phyloP scores from a whole-genome alignment of 371 early-diverging fungal genomes.

The Mucor mucedo region DNA sequence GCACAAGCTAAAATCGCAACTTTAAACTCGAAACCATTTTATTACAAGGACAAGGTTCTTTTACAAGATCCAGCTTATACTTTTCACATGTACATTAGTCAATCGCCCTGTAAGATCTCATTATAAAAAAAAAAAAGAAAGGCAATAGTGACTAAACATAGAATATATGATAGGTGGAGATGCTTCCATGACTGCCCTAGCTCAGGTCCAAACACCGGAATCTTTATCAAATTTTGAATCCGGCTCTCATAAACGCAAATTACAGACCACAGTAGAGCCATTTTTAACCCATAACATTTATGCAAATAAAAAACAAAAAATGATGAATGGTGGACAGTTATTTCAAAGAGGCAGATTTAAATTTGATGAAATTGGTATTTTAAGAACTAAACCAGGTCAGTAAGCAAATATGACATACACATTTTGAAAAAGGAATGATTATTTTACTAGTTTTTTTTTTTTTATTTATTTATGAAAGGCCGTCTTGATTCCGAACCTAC shows the following conservation, averaged over 20 bases:
- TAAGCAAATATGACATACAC: neutral
- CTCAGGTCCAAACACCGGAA: slow-evolving; percentile 57
- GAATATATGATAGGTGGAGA: slow-evolving; percentile 66
- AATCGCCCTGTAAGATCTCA: slow-evolving; percentile 67
- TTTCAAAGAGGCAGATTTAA: slow-evolving; percentile 67
- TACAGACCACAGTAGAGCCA: slow-evolving; percentile 6
- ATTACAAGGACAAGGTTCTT: slow-evolving; percentile 14
- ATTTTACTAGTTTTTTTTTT: slow-evolving; percentile 7
- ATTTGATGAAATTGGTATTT: slow-evolving; percentile 56
- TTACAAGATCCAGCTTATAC: slow-evolving; percentile 27
- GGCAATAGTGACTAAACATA: neutral
- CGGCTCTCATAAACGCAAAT: slow-evolving; percentile 39
- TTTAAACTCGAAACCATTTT: neutral
- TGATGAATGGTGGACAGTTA: neutral
- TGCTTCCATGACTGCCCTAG: slow-evolving; percentile 71
- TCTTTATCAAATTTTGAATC: slow-evolving; percentile 46
- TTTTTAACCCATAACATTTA: slow-evolving; percentile 37
- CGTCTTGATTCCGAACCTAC: slow-evolving; percentile 80
- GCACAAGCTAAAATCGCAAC: slow-evolving; percentile 1
- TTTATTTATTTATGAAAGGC: slow-evolving; percentile 39
- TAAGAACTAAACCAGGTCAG: slow-evolving; percentile 83
- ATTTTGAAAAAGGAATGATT: neutral
- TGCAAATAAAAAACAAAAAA: slow-evolving; percentile 42
- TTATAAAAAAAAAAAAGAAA: neutral
- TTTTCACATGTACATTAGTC: slow-evolving; percentile 80